Evolutionary conservation across 768 basidiomycete species (phyloP), one percentile per base, ranked within the genome.

Genomic region (Lentinula lateritia): DNA sequence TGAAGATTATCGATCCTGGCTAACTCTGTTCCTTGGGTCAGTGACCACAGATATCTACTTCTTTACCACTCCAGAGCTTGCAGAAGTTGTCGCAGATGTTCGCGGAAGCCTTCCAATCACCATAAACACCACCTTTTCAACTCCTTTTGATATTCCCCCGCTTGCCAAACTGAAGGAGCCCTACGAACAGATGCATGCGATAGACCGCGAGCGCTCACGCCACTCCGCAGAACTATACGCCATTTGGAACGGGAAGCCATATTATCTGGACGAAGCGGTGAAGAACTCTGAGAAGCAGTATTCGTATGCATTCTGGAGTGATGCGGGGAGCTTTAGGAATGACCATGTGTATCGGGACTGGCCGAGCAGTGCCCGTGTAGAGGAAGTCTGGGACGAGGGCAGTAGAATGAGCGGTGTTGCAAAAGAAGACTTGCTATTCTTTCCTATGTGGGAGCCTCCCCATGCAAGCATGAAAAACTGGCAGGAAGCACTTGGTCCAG

Each of bases 291-390:
- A 71, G 5, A 66, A 72, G 62, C 58, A 66, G 9, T 84, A 81
- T 61, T 77, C 81, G 23, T 86, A 82, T 68, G 80, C 76, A 1
- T 85, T 86, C 63, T 86, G 84, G 84, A 76, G 71, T 39, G 84
- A 86, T 63, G 82, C 83, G 2, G 83, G 80, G 6, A 80, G 81
- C 62, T 83, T 86, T 65, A 68, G 83, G 13, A 59, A 67, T 18
- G 65, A 71, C 0, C 82, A 85, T 69, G 62, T 62, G 12, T 85
- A 80, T 65, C 60, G 60, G 4, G 46, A 41, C n/a, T 86, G 85
- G 85, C 85, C 84, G 2, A 75, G 80, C 63, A 66, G 71, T 3
- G 61, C 35, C 10, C 70, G 80, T 13, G 73, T 84, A 2, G 68
- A 75, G 28, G 55, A 62, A 42, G 64, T 83, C 1, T 83, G 77